Percentiles rank a stretch among this genome's conserved stretches.
These are phyloP conservation scores for Heritiera fomes DNA, from an alignment of 345 rosid species.

Conservation along the genomic window DNA sequence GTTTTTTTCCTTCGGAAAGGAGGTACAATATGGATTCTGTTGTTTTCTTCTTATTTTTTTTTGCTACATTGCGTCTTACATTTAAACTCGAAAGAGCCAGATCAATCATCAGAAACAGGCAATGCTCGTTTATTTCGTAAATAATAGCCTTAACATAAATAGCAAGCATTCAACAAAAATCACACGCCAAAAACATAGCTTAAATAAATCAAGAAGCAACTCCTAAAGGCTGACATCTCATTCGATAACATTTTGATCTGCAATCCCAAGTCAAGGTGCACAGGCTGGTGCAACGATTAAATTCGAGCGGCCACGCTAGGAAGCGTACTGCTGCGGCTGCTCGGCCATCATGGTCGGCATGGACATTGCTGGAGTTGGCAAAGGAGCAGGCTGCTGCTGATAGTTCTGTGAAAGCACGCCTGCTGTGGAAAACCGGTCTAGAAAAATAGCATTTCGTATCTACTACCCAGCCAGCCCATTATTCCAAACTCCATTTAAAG, in stretches of 20 bases:
- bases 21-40: too few relatives aligned
- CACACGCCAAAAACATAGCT: background rate
- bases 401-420: slow-evolving; percentile 46
- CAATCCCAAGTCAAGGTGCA: slow-evolving; percentile 49
- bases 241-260: slow-evolving; percentile 36
- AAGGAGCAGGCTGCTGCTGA: slow-evolving; percentile 49
- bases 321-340: slow-evolving; percentile 44
- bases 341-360: slow-evolving; percentile 27
- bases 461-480: slow-evolving; percentile 36
- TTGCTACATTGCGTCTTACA: too few relatives aligned
- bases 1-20: too few relatives aligned
- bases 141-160: background rate
- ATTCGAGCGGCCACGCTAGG: slow-evolving; percentile 50
- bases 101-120: too few relatives aligned
- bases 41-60: too few relatives aligned
- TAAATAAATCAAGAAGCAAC: background rate
- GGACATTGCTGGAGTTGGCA: slow-evolving; percentile 29
- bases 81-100: background rate
- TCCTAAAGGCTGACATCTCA: too few relatives aligned
- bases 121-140: too few relatives aligned
- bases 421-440: slow-evolving; percentile 43
- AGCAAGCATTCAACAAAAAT: background rate
- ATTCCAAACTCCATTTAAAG: slow-evolving; percentile 35
- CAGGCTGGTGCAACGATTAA: slow-evolving; percentile 39
- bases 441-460: slow-evolving; percentile 30